Evolutionary conservation across 2,329 filamentous ascomycete genomes (phyloP), one percentile per base, ranked within the genome.

Genomic region (Talaromyces sp.): DNA sequence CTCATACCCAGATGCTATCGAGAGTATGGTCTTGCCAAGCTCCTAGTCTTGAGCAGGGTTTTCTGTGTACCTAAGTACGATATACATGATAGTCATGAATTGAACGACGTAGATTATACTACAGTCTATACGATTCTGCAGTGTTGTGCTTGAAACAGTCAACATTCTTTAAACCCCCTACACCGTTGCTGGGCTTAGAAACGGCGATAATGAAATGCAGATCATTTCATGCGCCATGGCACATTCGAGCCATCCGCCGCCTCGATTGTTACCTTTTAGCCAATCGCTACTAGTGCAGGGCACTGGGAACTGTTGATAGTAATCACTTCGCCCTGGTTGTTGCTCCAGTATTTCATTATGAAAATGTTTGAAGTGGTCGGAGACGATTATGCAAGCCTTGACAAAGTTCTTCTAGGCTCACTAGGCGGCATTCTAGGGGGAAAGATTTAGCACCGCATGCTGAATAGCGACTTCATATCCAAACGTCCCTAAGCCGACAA

Each of bases 401-500:
- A 17, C n/a, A 19, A 25, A 10, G 13, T 13, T n/a, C 3, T 46
- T 7, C 17, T 35, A 35, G 7, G 25, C 25, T 19, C 8, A 48
- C 28, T 53, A 31, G n/a, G 39, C 13, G 10, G 11, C 17, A 21
- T 35, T 15, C 35, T 55, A 37, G 3, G 54, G 54, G 11, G 40
- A n/a, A 36, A 74, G 70, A 63, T 75, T 75, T 60, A 68, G 63
- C 55, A 66, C 70, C 52, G 75, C 74, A 69, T 74, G 77, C 68
- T 86, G 83, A 57, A 88, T 70, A 0, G 84, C 84, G 25, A 80
- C 83, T 55, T 77, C 77, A 65, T 87, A 88, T 37, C 85, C 84
- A 69, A 77, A 84, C 15, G 78, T 78, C 0, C 85, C 85, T 69
- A 92, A 64, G 0, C 89, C 89, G 63, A 85, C 87, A 58, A 93